A percentile compares a stretch with the other conserved stretches of the same genome.
Conservation (phyloP, 768 basidiomycete species). For the Boletus vinaceobasis region DNA sequence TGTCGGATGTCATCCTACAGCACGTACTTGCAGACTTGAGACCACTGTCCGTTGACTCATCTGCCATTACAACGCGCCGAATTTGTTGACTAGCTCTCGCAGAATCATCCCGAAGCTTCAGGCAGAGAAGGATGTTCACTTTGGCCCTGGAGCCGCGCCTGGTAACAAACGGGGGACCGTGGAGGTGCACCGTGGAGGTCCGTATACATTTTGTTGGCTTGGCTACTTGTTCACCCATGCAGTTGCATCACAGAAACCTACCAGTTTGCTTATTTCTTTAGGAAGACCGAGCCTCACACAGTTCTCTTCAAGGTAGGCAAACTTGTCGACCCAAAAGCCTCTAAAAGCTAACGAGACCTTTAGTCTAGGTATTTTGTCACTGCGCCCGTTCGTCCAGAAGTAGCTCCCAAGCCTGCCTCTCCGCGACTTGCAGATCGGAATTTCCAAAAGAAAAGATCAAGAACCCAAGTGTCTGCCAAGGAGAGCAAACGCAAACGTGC, state of each 20-base stretch:
- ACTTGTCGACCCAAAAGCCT: not conserved
- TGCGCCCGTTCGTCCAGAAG: constrained; percentile 23
- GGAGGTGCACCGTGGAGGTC: constrained; percentile 84
- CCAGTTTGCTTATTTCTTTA: constrained; percentile 89
- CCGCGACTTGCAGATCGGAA: not conserved
- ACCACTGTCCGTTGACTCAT: constrained; percentile 48
- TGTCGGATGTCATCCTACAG: constrained; percentile 79
- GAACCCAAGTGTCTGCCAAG: constrained; percentile 8
- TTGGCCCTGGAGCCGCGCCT: constrained; percentile 37
- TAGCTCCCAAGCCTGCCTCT: constrained; percentile 15
- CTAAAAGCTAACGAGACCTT: not conserved
- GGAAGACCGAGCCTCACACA: constrained; percentile 78
- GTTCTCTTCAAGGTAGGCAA: constrained; percentile 73
- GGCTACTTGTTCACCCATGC: constrained; percentile 3
- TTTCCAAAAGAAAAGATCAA: constrained; percentile 20
- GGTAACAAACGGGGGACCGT: constrained; percentile 65
- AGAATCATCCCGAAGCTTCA: constrained; percentile 69
- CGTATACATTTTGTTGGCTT: not conserved
- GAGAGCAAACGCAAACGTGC: constrained; percentile 29
- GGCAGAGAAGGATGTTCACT: constrained; percentile 49
- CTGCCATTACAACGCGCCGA: not conserved
- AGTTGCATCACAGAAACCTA: constrained; percentile 58
- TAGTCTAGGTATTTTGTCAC: constrained; percentile 44
- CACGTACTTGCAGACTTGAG: constrained; percentile 77
- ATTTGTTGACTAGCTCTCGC: constrained; percentile 1